Base-by-base conservation (phyloP, 164 flowering plant genomes). In the Vitis riparia region DNA sequence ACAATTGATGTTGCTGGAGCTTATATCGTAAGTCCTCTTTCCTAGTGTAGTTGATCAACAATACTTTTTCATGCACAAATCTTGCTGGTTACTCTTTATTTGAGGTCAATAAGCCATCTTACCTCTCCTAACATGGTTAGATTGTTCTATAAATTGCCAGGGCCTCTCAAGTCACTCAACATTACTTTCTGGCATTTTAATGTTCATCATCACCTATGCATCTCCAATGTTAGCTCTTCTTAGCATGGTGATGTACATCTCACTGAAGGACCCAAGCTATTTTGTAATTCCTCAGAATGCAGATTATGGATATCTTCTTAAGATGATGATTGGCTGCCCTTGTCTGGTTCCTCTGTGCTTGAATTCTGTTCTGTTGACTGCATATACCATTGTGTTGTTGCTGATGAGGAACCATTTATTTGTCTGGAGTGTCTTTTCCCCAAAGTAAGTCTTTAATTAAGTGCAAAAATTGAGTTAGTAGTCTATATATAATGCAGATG, bases 1-100 rank as follows among this genome's bases (percentile, higher is more conserved):
- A 93, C 99, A 11, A 84, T 95, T 66, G 99, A 93, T 82, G 97
- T 95, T 68, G 99, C 99, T 68, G 98, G 92, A 68, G 97, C 99
- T 71, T 95, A 83, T 78, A 90, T 89, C 60, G 99, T 95, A 84
- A 14, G 29, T 75, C 14, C 66, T 73, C 52, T 66, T 29, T 32
- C 16, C 16, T 37, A 19, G 52, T 63, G 47, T 63, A 37, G 59
- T 57, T 62, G 30, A 53, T 65, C 62, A 55, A 11, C 55, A 15
- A 23, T 44, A 3, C 29, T 32, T 9, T 57, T 32, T 61, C 15
- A 8, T 14, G 17, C 11, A 14, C 8, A 37, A 15, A 51, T 37
- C 17, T 51, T 51, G 16, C 57, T 68, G 11, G 3, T 16, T 17
- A 19, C n/a, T n/a, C 14, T 62, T 10, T 53, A 37, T 62, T 69